These are phyloP conservation scores for Candida glaebosa DNA, from an alignment of 805 yeast genomes.

Conservation along the genomic window DNA sequence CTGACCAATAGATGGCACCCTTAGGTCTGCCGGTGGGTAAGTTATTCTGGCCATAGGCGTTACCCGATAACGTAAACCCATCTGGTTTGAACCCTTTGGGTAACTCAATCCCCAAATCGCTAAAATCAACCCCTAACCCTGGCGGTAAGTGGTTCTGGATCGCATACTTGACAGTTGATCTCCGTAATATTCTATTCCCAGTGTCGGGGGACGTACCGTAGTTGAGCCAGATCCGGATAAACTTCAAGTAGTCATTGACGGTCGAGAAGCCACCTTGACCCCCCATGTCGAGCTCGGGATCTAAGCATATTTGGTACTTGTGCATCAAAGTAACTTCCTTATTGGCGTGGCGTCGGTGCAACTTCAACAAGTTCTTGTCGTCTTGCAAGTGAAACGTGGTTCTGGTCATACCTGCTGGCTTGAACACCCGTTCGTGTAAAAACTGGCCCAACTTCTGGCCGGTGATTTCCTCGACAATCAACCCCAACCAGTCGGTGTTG, in stretches of 20 bases:
- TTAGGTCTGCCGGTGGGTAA: conserved; percentile 33
- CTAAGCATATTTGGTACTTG: conserved; percentile 17
- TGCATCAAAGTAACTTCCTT: conserved; percentile 11
- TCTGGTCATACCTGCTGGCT: conserved; percentile 30
- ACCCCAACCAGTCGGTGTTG: conserved; percentile 37
- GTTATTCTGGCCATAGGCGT: conserved; percentile 22
- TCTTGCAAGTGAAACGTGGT: conserved; percentile 22
- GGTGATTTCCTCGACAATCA: conserved; percentile 29
- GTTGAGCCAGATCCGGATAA: conserved; percentile 38
- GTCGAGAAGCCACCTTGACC: conserved; percentile 42
- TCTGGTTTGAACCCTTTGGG: conserved; percentile 17
- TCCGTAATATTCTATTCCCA: conserved; percentile 22
- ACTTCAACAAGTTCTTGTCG: conserved; percentile 11
- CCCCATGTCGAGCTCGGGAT: conserved; percentile 34
- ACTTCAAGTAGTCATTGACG: conserved; percentile 35
- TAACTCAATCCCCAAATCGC: conserved; percentile 12
- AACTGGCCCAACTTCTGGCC: conserved; percentile 31
- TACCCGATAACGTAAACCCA: conserved; percentile 35
- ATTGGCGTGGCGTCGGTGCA: conserved; percentile 16
- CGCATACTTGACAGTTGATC: conserved; percentile 30
- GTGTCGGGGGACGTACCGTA: conserved; percentile 38
- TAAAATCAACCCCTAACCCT: conserved; percentile 16
- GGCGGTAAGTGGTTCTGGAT: conserved; percentile 30
- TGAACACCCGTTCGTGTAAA: conserved; percentile 27
- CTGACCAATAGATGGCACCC: conserved; percentile 37